Evolutionary conservation across 2,329 filamentous ascomycete genomes (phyloP), one percentile per base, ranked within the genome.

Genomic region (Nigrospora oryzae): DNA sequence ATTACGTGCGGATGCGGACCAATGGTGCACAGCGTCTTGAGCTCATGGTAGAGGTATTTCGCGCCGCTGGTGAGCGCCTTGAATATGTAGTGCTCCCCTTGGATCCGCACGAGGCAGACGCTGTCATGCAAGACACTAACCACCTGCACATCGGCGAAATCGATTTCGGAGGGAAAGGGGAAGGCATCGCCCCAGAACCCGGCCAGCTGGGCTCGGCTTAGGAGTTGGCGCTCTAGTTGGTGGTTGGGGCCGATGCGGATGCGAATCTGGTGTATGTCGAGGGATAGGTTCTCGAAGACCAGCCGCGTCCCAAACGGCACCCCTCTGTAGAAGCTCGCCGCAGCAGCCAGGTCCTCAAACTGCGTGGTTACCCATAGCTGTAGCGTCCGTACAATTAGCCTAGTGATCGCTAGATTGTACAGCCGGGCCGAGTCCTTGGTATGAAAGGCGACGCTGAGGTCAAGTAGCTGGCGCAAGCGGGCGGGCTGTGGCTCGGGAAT

Each of bases 21-120:
- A 38, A 80, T 66, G 28, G 59, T 66, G 43, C 81, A 69, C 2
- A 83, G 68, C 19, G 71, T 69, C 44, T 71, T 71, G 15, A 83
- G 65, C 57, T 83, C 79, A 51, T 81, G 75, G 54, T 81, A 82
- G 34, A 83, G 63, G 53, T 75, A 81, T 53, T 80, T 80, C 48
- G 74, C 68, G 50, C 70, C 72, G 58, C 73, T 76, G 3, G 73
- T 74, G 36, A 81, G 57, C 3, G 75, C 74, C 56, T 83, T 83
- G 59, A 83, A 70, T 45, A 80, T 72, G 64, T 70, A 74, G 3
- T 65, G 57, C 40, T 62, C 53, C 7, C 59, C 63, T 16, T 61
- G 51, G 36, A 74, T 63, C 31, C 63, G 61, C 38, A 81, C 75
- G 13, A 80, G 62, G 45, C 73, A 78, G 38, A 81, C 73, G 48